Base-by-base conservation (phyloP, 805 yeast genomes). In the Zygosaccharomyces gambellarensis region DNA sequence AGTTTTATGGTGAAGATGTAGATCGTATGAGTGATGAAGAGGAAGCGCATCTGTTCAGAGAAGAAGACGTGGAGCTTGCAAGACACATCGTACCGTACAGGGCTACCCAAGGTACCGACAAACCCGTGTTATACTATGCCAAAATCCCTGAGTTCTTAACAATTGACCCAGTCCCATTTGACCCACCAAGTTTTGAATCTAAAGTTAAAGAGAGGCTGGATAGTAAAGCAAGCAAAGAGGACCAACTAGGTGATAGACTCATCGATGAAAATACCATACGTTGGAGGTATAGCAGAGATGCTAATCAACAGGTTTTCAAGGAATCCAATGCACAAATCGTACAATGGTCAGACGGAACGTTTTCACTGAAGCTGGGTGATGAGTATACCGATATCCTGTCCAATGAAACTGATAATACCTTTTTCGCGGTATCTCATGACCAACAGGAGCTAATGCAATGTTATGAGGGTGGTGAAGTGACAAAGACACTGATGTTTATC, bases 261-360 rank as follows among this genome's bases (percentile, higher is more conserved):
- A 75, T 80, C 48, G 88, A 84, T 54, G 90, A 87, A 61, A 92
- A 90, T 66, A 89, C 97, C 0, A 75, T 94, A 30, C 80, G 99
- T 63, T 94, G 99, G 99, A 81, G 96, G 69, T 92, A 90, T 67
- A 85, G 89, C 12, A 80, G 85, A 50, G 83, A 82, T 52, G 79
- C 78, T n/a, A 83, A 82, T 39, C 89, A 85, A 53, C 65, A 70
- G 17, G 81, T 90, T 55, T 79, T 80, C 61, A 87, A 87, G 59
- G 95, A 90, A 65, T 85, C 95, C 8, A 94, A 94, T 63, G 83
- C 97, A 4, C 88, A 90, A 62, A 81, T 92, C 49, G 78, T 94
- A 31, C 86, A 88, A 65, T 94, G 99, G 99, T 85, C 86, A 48
- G 98, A 94, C 68, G 99, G 99, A 1, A 75, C 88, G 3, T 70